A percentile compares a stretch with the other conserved stretches of the same genome.
Conservation (phyloP, 495 filamentous ascomycete species). For the Daldinia concentrica region DNA sequence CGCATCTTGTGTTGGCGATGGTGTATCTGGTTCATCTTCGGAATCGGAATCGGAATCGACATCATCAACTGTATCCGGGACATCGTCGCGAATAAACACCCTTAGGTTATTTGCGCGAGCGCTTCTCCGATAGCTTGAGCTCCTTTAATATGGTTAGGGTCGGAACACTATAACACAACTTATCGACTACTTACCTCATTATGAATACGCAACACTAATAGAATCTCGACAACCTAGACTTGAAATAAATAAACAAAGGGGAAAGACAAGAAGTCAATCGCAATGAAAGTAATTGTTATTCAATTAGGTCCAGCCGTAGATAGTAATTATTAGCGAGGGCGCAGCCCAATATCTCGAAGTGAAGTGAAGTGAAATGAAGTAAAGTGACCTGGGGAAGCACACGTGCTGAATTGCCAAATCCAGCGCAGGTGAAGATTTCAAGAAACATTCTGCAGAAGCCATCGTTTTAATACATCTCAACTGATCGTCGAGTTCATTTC, state of each 20-base stretch:
- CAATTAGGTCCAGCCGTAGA: conserved; percentile 37
- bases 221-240: conserved; percentile 21
- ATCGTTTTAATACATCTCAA: conserved; percentile 16
- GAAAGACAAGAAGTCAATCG: conserved; percentile 16
- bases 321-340: conserved; percentile 31
- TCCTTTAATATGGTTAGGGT: conserved; percentile 21
- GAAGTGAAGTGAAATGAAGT: conserved; percentile 15
- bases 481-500: background rate
- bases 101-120: conserved; percentile 27
- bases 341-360: conserved; percentile 32
- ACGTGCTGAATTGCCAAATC: conserved; percentile 30
- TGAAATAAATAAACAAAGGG: conserved; percentile 16
- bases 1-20: conserved; percentile 23
- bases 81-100: conserved; percentile 32
- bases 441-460: background rate
- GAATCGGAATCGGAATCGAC: conserved; percentile 11
- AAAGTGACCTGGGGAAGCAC: conserved; percentile 27
- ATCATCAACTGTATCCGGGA: conserved; percentile 3
- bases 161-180: background rate
- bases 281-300: conserved; percentile 25
- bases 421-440: conserved; percentile 21
- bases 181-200: conserved; percentile 27
- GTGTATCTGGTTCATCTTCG: conserved; percentile 29
- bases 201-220: conserved; percentile 28
- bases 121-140: conserved; percentile 24